phyloP scores from a whole-genome alignment of 768 basidiomycete species.

The Cyclocybe aegerita region DNA sequence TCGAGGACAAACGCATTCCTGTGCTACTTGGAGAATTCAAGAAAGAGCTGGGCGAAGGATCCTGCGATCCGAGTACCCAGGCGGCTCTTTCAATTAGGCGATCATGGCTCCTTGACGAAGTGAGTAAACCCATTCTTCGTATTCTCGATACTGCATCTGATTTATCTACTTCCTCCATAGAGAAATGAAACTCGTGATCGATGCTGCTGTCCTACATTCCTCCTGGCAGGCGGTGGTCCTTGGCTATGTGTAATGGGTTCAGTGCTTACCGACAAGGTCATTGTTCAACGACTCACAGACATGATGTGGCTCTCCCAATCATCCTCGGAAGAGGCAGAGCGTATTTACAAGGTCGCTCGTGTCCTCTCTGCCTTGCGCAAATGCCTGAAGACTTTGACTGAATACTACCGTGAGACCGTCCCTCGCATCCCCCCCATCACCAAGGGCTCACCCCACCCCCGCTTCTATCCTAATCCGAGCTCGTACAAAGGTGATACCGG shows the following conservation, averaged over 20 bases:
- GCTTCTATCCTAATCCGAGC: constrained; percentile 18
- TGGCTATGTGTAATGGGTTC: constrained; percentile 17
- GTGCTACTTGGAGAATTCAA: constrained; percentile 21
- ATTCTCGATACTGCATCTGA: not conserved
- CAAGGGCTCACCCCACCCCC: constrained; percentile 11
- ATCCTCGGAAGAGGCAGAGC: constrained; percentile 15
- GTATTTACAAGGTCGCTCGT: constrained; percentile 11
- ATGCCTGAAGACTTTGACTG: constrained; percentile 10
- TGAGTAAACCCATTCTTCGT: constrained; percentile 5
- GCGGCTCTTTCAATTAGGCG: constrained; percentile 21
- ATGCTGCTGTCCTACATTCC: constrained; percentile 18
- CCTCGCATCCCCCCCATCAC: not conserved
- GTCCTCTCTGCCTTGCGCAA: constrained; percentile 13
- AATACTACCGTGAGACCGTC: constrained; percentile 7
- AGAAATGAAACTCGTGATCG: constrained; percentile 13
- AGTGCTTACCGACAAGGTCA: constrained; percentile 18
- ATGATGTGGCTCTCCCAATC: constrained; percentile 18
- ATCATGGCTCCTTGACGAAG: constrained; percentile 7
- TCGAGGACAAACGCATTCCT: not conserved
- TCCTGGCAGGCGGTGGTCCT: constrained; percentile 16
- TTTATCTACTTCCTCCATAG: not conserved
- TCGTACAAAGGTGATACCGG: constrained; percentile 7
- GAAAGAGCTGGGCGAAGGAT: constrained; percentile 25
- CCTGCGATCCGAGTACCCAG: constrained; percentile 28
- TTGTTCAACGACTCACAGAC: constrained; percentile 20